These are phyloP conservation scores for Strobilomyces dryophilus DNA, from an alignment of 768 basidiomycete species.

Conservation along the genomic window DNA sequence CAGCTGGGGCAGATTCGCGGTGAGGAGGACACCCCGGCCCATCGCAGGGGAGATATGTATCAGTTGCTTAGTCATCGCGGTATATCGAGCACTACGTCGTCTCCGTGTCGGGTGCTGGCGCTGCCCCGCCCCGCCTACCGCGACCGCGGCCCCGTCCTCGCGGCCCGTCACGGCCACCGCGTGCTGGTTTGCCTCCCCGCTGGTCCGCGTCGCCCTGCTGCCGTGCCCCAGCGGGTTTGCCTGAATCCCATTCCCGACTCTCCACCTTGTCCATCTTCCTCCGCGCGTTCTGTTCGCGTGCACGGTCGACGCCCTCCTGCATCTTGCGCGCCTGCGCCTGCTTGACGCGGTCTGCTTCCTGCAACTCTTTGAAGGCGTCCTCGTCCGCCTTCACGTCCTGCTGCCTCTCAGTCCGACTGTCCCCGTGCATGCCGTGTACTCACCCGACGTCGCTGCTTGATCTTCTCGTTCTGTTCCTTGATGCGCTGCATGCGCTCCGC, in stretches of 20 bases:
- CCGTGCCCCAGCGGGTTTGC: constrained; percentile 40
- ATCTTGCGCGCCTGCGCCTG: constrained; percentile 57
- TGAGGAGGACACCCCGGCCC: constrained; percentile 45
- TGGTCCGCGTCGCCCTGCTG: constrained; percentile 10
- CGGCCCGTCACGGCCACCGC: constrained; percentile 31
- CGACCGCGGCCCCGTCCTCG: constrained; percentile 33
- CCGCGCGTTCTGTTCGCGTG: constrained; percentile 75
- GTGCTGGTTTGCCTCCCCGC: constrained; percentile 22
- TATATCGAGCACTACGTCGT: background rate
- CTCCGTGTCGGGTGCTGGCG: constrained; percentile 1
- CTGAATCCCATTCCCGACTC: constrained; percentile 82
- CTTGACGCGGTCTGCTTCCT: constrained; percentile 59
- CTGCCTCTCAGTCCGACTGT: background rate
- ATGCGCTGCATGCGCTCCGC: constrained; percentile 67
- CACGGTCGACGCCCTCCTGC: constrained; percentile 64
- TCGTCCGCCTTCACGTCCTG: constrained; percentile 82
- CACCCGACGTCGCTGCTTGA: constrained; percentile 64
- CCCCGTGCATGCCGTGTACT: constrained; percentile 16
- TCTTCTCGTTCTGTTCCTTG: constrained; percentile 70
- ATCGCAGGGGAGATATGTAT: background rate
- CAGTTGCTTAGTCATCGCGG: constrained; percentile 16
- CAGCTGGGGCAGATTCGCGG: constrained; percentile 88
- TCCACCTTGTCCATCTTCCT: constrained; percentile 79
- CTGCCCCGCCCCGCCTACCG: constrained; percentile 28
- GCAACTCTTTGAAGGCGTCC: constrained; percentile 68